Conservation (phyloP, 257 asterid genomes). For the Solanum commersonii region DNA sequence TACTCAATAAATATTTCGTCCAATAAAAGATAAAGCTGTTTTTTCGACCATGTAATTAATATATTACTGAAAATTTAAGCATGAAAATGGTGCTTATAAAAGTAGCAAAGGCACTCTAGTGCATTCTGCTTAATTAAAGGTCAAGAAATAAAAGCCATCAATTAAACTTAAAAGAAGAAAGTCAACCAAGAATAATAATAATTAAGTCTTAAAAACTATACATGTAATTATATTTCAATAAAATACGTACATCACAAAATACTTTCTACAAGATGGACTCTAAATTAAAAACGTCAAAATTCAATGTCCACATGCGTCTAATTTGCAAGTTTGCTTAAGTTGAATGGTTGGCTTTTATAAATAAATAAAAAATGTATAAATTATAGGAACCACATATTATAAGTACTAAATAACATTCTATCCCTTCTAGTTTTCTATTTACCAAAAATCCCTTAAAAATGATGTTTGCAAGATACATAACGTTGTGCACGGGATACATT, state of each 20-base stretch:
- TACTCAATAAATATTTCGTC: neutral
- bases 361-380: neutral
- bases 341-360: slow-evolving; percentile 10
- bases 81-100: neutral
- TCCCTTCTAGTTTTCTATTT: too few species aligned
- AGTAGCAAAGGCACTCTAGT: neutral
- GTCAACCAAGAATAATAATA: neutral
- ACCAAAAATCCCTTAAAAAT: too few species aligned
- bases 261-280: neutral
- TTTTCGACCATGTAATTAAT: neutral
- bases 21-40: neutral
- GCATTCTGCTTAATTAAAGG: neutral
- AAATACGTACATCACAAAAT: neutral
- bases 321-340: neutral
- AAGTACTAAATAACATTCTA: too few species aligned
- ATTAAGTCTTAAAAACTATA: neutral
- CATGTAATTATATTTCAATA: neutral
- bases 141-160: neutral
- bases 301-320: slow-evolving; percentile 7
- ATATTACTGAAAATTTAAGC: neutral
- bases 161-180: neutral
- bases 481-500: too few species aligned
- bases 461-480: too few species aligned
- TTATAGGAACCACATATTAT: too few species aligned
- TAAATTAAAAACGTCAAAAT: neutral